Percentiles rank a stretch among this genome's conserved stretches.
Evolutionary conservation across 352 stramenopile species (phyloP).

Genomic region (Pythium sp.): DNA sequence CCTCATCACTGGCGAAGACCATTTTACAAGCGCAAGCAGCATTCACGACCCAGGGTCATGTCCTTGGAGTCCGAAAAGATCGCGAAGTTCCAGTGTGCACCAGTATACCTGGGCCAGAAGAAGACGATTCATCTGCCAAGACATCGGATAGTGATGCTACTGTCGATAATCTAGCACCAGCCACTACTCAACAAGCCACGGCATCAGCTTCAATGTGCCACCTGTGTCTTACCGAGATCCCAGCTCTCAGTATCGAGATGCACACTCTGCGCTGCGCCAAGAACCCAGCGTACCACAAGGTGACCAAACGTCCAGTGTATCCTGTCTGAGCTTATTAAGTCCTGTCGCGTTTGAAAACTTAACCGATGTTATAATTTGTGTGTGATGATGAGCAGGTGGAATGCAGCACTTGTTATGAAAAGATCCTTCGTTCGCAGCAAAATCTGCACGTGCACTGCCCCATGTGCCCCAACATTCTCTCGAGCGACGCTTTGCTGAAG

Average conservation of each 20-base stretch:
- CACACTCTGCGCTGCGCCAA: slow-evolving; percentile 43
- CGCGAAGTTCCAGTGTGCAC: not conserved
- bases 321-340: too few species aligned
- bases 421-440: slow-evolving; percentile 29
- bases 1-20: slow-evolving; percentile 18
- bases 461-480: slow-evolving; percentile 26
- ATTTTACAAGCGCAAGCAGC: slow-evolving; percentile 24
- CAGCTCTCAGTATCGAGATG: slow-evolving; percentile 28
- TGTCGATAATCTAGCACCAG: not conserved
- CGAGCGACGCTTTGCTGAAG: slow-evolving; percentile 13
- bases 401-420: slow-evolving; percentile 35
- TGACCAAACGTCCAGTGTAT: slow-evolving; percentile 10
- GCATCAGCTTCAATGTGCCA: slow-evolving; percentile 14
- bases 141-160: not conserved
- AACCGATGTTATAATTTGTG: too few species aligned
- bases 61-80: slow-evolving; percentile 12
- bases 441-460: slow-evolving; percentile 40
- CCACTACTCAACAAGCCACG: not conserved
- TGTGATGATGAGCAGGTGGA: slow-evolving; percentile 19
- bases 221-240: slow-evolving; percentile 37
- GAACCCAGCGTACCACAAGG: slow-evolving; percentile 55
- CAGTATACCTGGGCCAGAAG: not conserved
- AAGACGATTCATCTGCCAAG: not conserved
- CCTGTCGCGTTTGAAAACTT: too few species aligned
- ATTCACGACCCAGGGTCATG: slow-evolving; percentile 23